Conservation (phyloP, 352 stramenopile species). For the Plasmopara halstedii region DNA sequence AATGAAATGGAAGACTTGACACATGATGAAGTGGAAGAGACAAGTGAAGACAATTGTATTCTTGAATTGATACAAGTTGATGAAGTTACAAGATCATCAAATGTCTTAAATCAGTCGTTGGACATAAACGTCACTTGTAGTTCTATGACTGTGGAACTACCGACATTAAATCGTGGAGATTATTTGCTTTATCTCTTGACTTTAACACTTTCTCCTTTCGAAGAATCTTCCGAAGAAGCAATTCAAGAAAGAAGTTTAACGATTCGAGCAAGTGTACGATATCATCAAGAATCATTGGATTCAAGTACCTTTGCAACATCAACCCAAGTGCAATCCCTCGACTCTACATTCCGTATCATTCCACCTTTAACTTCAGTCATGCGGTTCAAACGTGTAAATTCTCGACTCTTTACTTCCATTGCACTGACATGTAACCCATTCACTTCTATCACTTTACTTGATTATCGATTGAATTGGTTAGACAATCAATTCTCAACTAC, state of each 20-base stretch:
- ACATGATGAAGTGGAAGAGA: conserved; percentile 4
- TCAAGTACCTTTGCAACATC: conserved; percentile 6
- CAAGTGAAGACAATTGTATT: conserved; percentile 8
- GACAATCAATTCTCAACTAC: conserved; percentile 2
- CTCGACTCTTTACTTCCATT: conserved; percentile 22
- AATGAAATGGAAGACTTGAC: conserved; percentile 4
- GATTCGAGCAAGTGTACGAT: conserved; percentile 21
- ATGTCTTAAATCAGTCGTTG: too few species aligned
- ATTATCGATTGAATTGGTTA: conserved; percentile 20
- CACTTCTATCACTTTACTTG: conserved; percentile 17
- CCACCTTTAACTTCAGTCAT: conserved; percentile 26
- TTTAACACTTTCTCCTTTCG: too few species aligned
- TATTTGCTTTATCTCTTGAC: conserved; percentile 21
- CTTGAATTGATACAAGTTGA: conserved; percentile 14
- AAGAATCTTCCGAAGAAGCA: too few species aligned
- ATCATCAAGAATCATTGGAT: conserved; percentile 10
- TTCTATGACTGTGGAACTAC: conserved; percentile 18
- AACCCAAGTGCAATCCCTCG: conserved; percentile 16
- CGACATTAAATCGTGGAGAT: conserved; percentile 10
- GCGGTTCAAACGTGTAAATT: conserved; percentile 30
- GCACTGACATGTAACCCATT: conserved; percentile 34
- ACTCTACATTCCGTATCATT: conserved; percentile 27
- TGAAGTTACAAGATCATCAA: too few species aligned
- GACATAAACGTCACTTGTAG: too few species aligned
- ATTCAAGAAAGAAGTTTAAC: conserved; percentile 1